Conservation (phyloP, 768 basidiomycete genomes). For the Daedaleopsis sinensis region DNA sequence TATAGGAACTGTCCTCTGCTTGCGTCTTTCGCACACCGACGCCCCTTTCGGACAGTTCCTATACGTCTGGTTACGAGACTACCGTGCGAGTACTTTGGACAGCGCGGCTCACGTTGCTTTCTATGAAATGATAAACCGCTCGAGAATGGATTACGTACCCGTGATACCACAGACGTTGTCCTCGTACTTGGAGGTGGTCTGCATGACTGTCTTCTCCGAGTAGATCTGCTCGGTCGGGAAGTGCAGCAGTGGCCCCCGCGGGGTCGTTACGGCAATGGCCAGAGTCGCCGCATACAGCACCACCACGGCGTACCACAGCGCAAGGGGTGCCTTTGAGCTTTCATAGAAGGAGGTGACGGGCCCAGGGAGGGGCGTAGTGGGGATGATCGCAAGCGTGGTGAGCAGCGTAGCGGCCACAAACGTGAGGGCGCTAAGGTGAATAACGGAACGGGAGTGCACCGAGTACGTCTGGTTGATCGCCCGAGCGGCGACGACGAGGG, state of each 20-base stretch:
- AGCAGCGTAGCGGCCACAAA: constrained; percentile 50
- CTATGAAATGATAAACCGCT: background rate
- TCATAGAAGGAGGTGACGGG: constrained; percentile 33
- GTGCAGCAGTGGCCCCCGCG: constrained; percentile 74
- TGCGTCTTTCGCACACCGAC: no score
- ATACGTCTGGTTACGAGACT: no score
- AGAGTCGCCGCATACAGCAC: constrained; percentile 51
- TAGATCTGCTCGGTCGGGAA: constrained; percentile 78
- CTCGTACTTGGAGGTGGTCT: constrained; percentile 60
- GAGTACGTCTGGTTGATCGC: constrained; percentile 52
- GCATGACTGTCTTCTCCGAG: constrained; percentile 64
- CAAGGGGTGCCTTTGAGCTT: constrained; percentile 24
- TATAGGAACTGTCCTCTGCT: no score
- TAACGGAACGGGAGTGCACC: constrained; percentile 39
- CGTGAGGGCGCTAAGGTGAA: constrained; percentile 64
- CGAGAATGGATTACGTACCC: constrained; percentile 35
- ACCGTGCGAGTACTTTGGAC: no score
- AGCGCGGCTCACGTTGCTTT: no score
- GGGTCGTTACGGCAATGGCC: constrained; percentile 51
- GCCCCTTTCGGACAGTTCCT: no score
- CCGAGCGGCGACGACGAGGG: constrained; percentile 51
- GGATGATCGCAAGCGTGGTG: constrained; percentile 57
- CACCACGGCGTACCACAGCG: constrained; percentile 57
- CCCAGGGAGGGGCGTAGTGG: constrained; percentile 39
- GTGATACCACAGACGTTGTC: constrained; percentile 76